Evolutionary conservation across 805 yeast genomes (phyloP).

Genomic region (Metschnikowia amazonensis): DNA sequence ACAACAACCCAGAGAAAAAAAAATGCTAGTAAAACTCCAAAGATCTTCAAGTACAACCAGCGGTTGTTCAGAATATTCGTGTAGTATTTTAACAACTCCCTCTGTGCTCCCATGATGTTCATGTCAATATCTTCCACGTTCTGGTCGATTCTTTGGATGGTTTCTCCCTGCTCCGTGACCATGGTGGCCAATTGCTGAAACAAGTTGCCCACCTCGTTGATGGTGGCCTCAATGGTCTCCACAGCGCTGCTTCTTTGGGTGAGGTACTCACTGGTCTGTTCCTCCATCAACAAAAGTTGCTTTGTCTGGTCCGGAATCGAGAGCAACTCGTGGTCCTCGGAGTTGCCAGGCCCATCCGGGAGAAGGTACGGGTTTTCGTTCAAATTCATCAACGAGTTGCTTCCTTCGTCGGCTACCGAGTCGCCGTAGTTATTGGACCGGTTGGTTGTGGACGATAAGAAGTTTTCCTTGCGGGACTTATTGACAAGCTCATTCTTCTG

Average conservation of each 20-base stretch:
- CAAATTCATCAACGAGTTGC: constrained; percentile 17
- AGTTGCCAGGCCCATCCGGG: constrained; percentile 20
- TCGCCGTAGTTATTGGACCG: constrained; percentile 26
- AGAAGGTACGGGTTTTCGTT: constrained; percentile 40
- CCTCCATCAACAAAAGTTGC: constrained; percentile 79
- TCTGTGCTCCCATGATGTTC: constrained; percentile 89
- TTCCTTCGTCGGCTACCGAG: constrained; percentile 21
- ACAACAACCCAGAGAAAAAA: constrained; percentile 77
- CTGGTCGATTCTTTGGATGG: constrained; percentile 89
- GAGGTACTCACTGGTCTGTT: constrained; percentile 69
- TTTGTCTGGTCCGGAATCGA: constrained; percentile 78
- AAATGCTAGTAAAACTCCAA: constrained; percentile 78
- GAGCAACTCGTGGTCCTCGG: constrained; percentile 43
- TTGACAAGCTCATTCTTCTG: constrained; percentile 79
- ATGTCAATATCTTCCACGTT: constrained; percentile 90
- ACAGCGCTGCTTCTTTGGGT: constrained; percentile 87
- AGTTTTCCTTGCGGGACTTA: constrained; percentile 78
- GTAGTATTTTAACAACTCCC: constrained; percentile 87
- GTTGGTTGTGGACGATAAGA: constrained; percentile 52
- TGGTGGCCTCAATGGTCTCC: constrained; percentile 94
- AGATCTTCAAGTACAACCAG: constrained; percentile 86
- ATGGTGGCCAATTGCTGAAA: constrained; percentile 94
- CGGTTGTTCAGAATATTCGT: constrained; percentile 84
- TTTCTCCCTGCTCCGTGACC: constrained; percentile 97
- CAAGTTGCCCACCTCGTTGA: constrained; percentile 91